Evolutionary conservation across 2,329 filamentous ascomycete species (phyloP), one percentile per base, ranked within the genome.

Genomic region (Macrophomina phaseolina): DNA sequence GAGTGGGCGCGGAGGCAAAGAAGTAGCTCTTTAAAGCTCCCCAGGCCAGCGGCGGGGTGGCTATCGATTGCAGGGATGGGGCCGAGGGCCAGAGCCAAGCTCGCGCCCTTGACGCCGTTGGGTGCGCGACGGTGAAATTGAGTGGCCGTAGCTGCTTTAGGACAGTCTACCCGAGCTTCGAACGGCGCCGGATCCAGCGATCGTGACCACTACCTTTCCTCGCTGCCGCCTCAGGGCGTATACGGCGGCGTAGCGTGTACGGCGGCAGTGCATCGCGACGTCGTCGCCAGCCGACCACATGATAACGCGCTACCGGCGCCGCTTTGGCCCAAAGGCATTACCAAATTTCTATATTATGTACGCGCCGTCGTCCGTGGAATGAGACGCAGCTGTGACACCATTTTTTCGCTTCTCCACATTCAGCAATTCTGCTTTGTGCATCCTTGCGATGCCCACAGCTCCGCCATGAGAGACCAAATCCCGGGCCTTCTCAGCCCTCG

Each of bases 61-160:
- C 63, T 65, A 56, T 65, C 63, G 63, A 65, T 65, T 55, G 51
- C 63, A 56, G 63, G 63, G 63, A 28, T 56, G 18, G 34, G 11
- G 45, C 61, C 32, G 60, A 18, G 62, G 36, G 18, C 5, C 11
- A 36, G 8, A n/a, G 65, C 56, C 65, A 48, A 67, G 65, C 36
- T 67, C 32, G 65, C 65, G 65, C 65, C 65, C 65, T 67, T 67
- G 65, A 67, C 65, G 65, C 65, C 52, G 58, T 62, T 62, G 58
- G 42, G 30, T 28, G 42, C 58, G 38, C 23, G 5, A 30, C 45
- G 58, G 45, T 53, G 36, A 45, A 51, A 40, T 30, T 49, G 46
- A 63, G 32, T 63, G 46, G 45, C 46, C 18, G 48, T 52, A 63
- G 45, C 60, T 63, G 45, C 45, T 42, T 64, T 32, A 3, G 48